Percentiles rank a stretch among this genome's conserved stretches.
These are phyloP conservation scores for Jaltomata sinuosa DNA, from an alignment of 257 asterid genomes.

Conservation along the genomic window DNA sequence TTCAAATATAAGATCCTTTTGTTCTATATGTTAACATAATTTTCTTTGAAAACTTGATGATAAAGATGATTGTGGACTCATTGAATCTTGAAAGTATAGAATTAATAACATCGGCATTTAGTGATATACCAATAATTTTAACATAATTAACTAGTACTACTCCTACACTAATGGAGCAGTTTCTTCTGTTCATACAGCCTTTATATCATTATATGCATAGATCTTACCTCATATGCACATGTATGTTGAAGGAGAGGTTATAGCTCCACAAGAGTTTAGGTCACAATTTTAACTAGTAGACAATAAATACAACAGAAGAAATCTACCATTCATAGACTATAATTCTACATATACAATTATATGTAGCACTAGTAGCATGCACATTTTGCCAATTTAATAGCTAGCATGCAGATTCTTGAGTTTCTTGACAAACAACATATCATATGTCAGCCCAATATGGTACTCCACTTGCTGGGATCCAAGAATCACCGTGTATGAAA, in stretches of 20 bases:
- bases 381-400: background rate
- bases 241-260: background rate
- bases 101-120: background rate
- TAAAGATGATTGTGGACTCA: background rate
- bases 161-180: background rate
- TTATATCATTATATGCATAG: no score
- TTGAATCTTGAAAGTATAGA: background rate
- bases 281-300: background rate
- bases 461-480: constrained; percentile 70
- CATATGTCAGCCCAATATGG: constrained; percentile 39
- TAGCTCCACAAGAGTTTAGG: background rate
- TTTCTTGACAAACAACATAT: background rate
- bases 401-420: background rate
- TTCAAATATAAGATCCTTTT: background rate
- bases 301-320: background rate
- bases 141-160: background rate
- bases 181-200: background rate
- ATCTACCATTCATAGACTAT: background rate
- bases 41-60: background rate
- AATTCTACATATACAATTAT: background rate
- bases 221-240: background rate
- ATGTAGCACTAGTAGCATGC: background rate
- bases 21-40: background rate
- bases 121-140: no score
- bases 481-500: constrained; percentile 48